Evolutionary conservation across 805 yeast genomes (phyloP), one percentile per base, ranked within the genome.

Genomic region (Candida tibetensis): DNA sequence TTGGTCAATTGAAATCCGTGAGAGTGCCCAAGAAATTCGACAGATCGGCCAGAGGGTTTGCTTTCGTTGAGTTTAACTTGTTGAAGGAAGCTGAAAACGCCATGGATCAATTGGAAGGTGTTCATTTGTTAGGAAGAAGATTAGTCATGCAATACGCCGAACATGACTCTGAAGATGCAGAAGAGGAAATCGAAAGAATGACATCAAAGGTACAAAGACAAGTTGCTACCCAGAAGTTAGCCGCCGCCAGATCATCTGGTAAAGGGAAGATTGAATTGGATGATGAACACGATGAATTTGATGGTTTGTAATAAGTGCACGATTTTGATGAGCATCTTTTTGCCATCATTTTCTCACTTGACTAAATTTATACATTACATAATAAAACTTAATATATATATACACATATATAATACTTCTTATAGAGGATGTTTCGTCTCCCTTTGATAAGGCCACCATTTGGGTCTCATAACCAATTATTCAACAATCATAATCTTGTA

Each of bases 21-120:
- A 81, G 99, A 57, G 91, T 93, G 34, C 99, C 99, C 22, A 85
- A 85, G 77, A 93, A 93, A 61, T 90, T 91, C 69, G 95, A 93
- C 72, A 85, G 84, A 57, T 76, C 88, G 26, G 95, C 97, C 9
- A 81, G 99, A 59, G 99, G 99, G 58, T 93, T 93, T 71, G 99
- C 98, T 0, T 93, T 93, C 61, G 96, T 95, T 32, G 99, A 93
- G 64, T 93, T 85, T 57, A 70, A 85, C 8, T 69, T 93, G 28
- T 74, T 86, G 16, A 64, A 87, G 60, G 99, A 93, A 62, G 97
- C 99, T 1, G 95, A 85, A 58, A 79, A 73, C 56, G 99, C 98
- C 10, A 85, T 93, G 91, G 82, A 83, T 51, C 91, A 90, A 58
- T 75, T 93, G 47, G 85, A 82, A 58, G 99, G 99, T 44, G 96